A percentile compares a stretch with the other conserved stretches of the same genome.
These are phyloP conservation scores for Epichloe aotearoae DNA, from an alignment of 2,329 filamentous ascomycete species.

Conservation along the genomic window DNA sequence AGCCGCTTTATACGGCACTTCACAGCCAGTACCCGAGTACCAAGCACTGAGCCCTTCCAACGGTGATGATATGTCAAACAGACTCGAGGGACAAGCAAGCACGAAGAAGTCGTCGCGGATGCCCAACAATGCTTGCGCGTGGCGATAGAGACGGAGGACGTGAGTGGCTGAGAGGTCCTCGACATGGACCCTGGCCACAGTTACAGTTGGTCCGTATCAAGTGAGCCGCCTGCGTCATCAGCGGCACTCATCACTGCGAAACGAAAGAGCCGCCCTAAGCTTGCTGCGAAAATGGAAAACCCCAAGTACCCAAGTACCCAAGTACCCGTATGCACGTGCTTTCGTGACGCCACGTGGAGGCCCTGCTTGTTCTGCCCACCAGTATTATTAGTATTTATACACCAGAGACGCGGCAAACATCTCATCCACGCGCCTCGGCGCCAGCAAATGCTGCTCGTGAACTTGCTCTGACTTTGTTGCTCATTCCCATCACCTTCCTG, in stretches of 20 bases:
- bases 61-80: too few relatives aligned
- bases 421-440: neutral
- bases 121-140: too few relatives aligned
- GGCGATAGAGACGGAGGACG: too few relatives aligned
- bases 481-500: too few relatives aligned
- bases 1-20: too few relatives aligned
- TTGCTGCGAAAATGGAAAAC: neutral
- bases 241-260: neutral
- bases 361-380: neutral
- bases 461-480: neutral
- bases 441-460: neutral
- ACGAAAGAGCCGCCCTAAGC: neutral
- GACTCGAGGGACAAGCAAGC: too few relatives aligned
- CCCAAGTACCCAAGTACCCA: too few relatives aligned
- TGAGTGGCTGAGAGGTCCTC: neutral
- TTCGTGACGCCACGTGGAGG: neutral
- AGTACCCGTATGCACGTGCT: neutral
- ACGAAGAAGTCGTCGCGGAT: too few relatives aligned
- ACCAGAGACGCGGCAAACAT: neutral
- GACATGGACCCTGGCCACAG: neutral
- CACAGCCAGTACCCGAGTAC: too few relatives aligned
- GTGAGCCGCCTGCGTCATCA: neutral
- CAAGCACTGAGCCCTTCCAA: too few relatives aligned
- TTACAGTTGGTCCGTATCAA: neutral
- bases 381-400: neutral